Evolutionary conservation across 2,329 filamentous ascomycete species (phyloP), one percentile per base, ranked within the genome.

Genomic region (Pyrenophora seminiperda): DNA sequence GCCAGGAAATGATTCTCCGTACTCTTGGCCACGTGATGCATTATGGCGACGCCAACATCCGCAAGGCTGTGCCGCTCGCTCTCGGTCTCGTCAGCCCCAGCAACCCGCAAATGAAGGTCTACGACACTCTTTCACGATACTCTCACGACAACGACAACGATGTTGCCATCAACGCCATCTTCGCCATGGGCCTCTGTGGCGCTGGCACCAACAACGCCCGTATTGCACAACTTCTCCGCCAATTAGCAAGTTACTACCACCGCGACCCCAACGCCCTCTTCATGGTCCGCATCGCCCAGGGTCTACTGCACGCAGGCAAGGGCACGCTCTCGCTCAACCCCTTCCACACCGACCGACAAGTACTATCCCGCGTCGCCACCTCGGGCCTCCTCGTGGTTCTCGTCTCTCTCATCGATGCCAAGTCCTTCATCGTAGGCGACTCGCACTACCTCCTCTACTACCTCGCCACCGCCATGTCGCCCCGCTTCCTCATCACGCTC

Each of bases 21-120:
- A 94, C 97, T 70, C 97, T 99, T 66, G 94, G 92, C 41, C 94
- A 99, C 73, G 81, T 99, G 53, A 99, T 99, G 94, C 94, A 99
- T 77, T 99, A 99, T 68, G 94, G 95, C 58, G 93, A 97, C 74
- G 83, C 92, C 70, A 97, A 99, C 72, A 99, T 99, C 65, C 89
- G 94, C 56, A 94, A 94, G 70, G 93, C 92, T 15, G 94, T 99
- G 22, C 94, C 94, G 29, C 81, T 99, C 46, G 94, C 94, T 19
- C 95, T 99, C 91, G 95, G 92, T 67, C 83, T 99, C 46, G 88
- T 99, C 70, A 96, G 90, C 76, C 91, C 95, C 10, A 97, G 91
- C 77, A 99, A 99, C 78, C 94, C 94, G 9, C 95, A 99, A 74
- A 99, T 99, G 93, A 99, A 97, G 81, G 90, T 99, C 39, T 99